Base-by-base conservation (phyloP, 345 rosid species). In the Moricandia moricandioides region DNA sequence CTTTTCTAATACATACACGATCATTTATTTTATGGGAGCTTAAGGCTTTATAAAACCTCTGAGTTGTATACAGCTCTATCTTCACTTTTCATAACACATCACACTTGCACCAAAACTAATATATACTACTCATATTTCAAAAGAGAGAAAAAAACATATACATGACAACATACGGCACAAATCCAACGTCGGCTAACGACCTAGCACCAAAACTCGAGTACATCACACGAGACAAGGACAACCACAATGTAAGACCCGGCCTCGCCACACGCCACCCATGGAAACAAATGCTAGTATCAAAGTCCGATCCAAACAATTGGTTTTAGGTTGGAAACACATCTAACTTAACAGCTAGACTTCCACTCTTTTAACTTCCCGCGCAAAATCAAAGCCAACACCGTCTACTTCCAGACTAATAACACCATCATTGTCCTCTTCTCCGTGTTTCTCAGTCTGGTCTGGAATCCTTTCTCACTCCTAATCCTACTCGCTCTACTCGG, bases 391-490 rank as follows among this genome's bases (percentile, higher is more conserved):
- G 78, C 81, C 47, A 93, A 93, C 79, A 30, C 64, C 10, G 80
- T 73, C 60, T 89, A 74, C 77, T 93, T 93, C 72, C 91, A 87
- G 27, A 80, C 85, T 72, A 93, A 91, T 62, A 87, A 93, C 85
- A 80, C 91, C 40, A 82, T 91, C 8, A 43, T 88, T 35, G 72
- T 82, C 35, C 91, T 91, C 30, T 2, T 80, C 13, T 71, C 88
- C 33, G 75, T 91, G 26, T 93, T 91, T 81, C 79, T 93, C 26
- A 89, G 93, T 67, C 85, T 93, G 0, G 43, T 93, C 0, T 93
- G 91, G 93, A 88, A 89, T 34, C 97, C 98, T 18, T 71, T 93
- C 69, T 91, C 98, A 30, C 82, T 93, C 27, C 83, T 91, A 1
- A 88, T 93, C 54, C 81, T 93, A 66, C 8, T 88, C 5, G 78